Evolutionary conservation across 352 stramenopile species (phyloP).

Genomic region (Pythium angustatum): DNA sequence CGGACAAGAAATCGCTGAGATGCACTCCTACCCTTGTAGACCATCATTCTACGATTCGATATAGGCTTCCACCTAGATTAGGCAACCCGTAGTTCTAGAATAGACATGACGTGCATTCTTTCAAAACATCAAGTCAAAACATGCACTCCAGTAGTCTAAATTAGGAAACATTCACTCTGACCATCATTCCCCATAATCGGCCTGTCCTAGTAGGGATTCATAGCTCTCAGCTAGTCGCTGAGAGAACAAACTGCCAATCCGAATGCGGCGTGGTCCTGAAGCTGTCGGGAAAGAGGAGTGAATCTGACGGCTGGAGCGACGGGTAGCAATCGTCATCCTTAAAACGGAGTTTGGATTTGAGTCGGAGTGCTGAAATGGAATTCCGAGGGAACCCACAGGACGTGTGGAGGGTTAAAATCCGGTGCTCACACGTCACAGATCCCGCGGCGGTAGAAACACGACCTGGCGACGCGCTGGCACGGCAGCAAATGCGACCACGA

Average conservation of each 20-base stretch:
- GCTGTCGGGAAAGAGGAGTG: no score
- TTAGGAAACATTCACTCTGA: neutral
- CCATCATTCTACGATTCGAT: neutral
- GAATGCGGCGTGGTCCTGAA: no score
- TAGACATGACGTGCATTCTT: conserved; percentile 1
- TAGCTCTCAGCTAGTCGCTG: neutral
- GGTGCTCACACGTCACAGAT: no score
- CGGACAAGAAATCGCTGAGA: neutral
- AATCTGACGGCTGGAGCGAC: no score
- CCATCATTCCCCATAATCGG: neutral
- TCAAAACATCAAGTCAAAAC: conserved; percentile 1
- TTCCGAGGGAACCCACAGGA: no score
- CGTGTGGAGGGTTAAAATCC: no score
- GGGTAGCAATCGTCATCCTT: no score
- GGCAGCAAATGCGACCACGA: conserved; percentile 1
- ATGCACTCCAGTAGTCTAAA: neutral
- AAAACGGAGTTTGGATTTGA: no score
- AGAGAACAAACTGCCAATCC: no score
- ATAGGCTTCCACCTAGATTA: neutral
- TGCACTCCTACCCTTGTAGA: no score
- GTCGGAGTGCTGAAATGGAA: no score
- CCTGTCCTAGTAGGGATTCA: neutral
- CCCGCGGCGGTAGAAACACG: no score
- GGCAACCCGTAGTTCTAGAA: neutral
- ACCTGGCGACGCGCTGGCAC: neutral